Evolutionary conservation across 2,329 filamentous ascomycete species (phyloP), one percentile per base, ranked within the genome.

Genomic region (Lasiodiplodia theobromae): DNA sequence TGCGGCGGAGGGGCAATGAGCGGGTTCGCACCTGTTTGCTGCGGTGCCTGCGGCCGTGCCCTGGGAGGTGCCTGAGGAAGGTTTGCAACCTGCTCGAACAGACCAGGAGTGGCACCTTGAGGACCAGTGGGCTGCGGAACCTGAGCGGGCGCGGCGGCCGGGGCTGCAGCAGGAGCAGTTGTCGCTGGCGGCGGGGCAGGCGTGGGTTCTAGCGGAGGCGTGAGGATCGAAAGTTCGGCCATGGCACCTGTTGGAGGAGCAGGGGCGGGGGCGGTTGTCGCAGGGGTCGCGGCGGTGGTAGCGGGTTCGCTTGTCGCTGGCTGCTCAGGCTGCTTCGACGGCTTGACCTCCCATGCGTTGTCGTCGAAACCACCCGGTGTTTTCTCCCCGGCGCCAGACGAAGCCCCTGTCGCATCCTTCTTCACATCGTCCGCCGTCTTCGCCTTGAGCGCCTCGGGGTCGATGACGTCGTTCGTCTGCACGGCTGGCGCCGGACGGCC

Each of bases 331-430:
- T 89, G 87, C 76, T 89, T 91, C 16, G 91, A 87, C 21, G 93
- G 92, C 82, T 97, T 97, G 62, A 97, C 91, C 75, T 96, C 93
- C 96, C 96, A 99, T 10, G 96, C 96, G 82, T 98, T 93, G 76
- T 98, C 96, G 64, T 99, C 96, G 75, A 98, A 98, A 2, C 93
- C 93, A 69, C 85, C 83, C 52, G 81, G 75, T 44, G 80, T 79
- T 63, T 83, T 82, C 40, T 63, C 58, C n/a, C 5, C 60, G 5
- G 60, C 47, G 16, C 28, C 47, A 69, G 65, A n/a, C 10, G 56
- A 60, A 51, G 54, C 66, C 10, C 66, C 66, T 40, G 66, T 68
- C 4, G 31, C 44, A 21, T 54, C 62, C 6, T 40, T 44, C 66
- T 68, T 63, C 3, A 82, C 73, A 40, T 80, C 80, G 23, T 82